Percentiles rank a stretch among this genome's conserved stretches.
Conservation (phyloP, 2,329 filamentous ascomycete genomes). For the Cercospora sp. region DNA sequence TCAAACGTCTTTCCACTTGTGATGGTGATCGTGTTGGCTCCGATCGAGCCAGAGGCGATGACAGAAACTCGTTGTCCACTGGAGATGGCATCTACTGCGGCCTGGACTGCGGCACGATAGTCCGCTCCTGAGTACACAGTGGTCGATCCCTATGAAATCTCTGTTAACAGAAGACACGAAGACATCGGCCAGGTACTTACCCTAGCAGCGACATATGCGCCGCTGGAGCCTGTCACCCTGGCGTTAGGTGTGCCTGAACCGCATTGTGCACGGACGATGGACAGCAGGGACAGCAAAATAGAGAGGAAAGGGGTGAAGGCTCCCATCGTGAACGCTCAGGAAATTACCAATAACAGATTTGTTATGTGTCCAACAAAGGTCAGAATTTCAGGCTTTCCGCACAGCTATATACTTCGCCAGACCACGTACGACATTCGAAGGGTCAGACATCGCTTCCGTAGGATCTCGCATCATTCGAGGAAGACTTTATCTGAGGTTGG, state of each 20-base stretch:
- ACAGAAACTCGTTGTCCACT: constrained; percentile 57
- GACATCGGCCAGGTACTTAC: neutral
- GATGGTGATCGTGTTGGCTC: constrained; percentile 55
- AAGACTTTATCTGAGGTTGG: neutral
- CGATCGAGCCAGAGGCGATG: constrained; percentile 57
- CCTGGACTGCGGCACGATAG: constrained; percentile 57
- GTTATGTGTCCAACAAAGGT: neutral
- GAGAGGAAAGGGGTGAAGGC: neutral
- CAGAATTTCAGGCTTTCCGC: neutral
- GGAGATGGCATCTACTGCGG: constrained; percentile 54
- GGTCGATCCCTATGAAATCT: constrained; percentile 39
- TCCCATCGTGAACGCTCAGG: neutral
- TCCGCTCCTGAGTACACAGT: constrained; percentile 55
- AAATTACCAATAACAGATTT: neutral
- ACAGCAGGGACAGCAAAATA: constrained; percentile 1
- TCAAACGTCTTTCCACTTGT: constrained; percentile 58
- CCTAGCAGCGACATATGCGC: constrained; percentile 47
- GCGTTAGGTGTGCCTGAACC: constrained; percentile 52
- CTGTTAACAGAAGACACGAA: neutral
- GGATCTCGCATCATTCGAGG: constrained; percentile 3
- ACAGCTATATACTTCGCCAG: neutral
- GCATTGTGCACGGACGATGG: constrained; percentile 41
- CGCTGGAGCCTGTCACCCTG: constrained; percentile 50
- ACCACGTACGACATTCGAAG: neutral
- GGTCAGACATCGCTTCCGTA: neutral